Percentiles rank a stretch among this genome's conserved stretches.
phyloP scores from a whole-genome alignment of 2,329 filamentous ascomycete genomes.

The Neonectria magnoliae region DNA sequence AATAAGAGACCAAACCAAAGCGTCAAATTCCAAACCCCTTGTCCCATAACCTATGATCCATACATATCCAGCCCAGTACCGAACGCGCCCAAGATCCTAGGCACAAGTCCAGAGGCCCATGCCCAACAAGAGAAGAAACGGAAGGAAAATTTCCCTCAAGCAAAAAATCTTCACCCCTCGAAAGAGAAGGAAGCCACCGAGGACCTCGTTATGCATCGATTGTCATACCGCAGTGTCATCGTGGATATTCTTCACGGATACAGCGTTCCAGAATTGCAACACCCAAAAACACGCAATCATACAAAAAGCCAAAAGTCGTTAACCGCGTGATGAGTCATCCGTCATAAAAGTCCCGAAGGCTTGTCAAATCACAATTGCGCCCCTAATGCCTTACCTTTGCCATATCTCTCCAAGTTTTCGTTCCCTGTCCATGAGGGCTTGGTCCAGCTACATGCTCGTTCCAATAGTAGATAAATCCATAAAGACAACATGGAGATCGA shows the following conservation, averaged over 20 bases:
- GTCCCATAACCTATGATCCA: not conserved
- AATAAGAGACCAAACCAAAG: not conserved
- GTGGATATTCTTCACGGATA: constrained; percentile 37
- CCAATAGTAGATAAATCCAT: not conserved
- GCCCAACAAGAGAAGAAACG: constrained; percentile 5
- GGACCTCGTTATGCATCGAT: constrained; percentile 25
- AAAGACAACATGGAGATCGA: not conserved
- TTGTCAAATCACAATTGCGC: constrained; percentile 9
- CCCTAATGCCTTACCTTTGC: constrained; percentile 14
- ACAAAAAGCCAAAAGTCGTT: constrained; percentile 35
- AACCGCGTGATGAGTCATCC: constrained; percentile 30
- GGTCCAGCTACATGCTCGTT: not conserved
- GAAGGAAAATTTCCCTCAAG: not conserved
- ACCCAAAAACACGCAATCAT: constrained; percentile 18
- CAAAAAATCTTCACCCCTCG: not conserved
- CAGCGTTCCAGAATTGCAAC: constrained; percentile 30
- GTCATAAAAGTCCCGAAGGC: constrained; percentile 17
- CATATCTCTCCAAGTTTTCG: constrained; percentile 9
- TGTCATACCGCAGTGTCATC: constrained; percentile 39
- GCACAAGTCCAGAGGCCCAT: constrained; percentile 1
- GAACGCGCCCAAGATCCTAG: not conserved
- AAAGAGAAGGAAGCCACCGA: not conserved
- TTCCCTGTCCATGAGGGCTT: not conserved
- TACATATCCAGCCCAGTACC: not conserved
- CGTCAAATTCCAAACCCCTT: not conserved